phyloP scores from a whole-genome alignment of 2,329 filamentous ascomycete genomes.

The Trichophyton benhamiae region DNA sequence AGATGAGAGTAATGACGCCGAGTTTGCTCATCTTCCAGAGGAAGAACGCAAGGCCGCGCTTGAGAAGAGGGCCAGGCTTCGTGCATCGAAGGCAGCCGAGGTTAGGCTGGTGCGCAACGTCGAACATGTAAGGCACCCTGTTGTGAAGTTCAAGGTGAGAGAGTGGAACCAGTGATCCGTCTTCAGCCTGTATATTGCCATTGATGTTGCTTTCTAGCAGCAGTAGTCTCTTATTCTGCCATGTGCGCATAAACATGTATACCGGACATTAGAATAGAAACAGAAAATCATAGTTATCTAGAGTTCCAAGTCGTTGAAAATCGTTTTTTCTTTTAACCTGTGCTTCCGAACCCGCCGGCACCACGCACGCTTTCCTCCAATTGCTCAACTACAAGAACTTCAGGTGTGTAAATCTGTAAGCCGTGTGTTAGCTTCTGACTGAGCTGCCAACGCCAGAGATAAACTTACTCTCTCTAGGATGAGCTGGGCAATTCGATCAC shows the following conservation, averaged over 20 bases:
- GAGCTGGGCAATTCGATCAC: constrained; percentile 86
- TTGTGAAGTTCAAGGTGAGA: constrained; percentile 48
- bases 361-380: constrained; percentile 84
- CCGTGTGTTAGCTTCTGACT: not conserved
- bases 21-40: constrained; percentile 16
- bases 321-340: constrained; percentile 39
- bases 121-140: constrained; percentile 53
- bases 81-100: constrained; percentile 74
- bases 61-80: constrained; percentile 50
- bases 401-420: constrained; percentile 68
- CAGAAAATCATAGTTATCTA: not conserved
- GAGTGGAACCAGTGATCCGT: constrained; percentile 31
- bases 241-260: not conserved
- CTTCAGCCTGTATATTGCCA: not conserved
- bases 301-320: not conserved
- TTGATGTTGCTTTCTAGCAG: not conserved
- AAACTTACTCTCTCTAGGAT: constrained; percentile 63
- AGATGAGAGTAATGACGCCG: constrained; percentile 13
- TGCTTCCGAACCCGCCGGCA: constrained; percentile 83
- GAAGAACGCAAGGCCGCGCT: constrained; percentile 36
- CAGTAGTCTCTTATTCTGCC: not conserved
- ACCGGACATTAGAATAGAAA: not conserved
- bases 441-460: not conserved
- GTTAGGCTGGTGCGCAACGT: constrained; percentile 69
- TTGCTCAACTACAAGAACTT: constrained; percentile 77